Percentiles rank a stretch among this genome's conserved stretches.
Conservation (phyloP, 2,329 filamentous ascomycete species). For the Harringtonia lauricola region DNA sequence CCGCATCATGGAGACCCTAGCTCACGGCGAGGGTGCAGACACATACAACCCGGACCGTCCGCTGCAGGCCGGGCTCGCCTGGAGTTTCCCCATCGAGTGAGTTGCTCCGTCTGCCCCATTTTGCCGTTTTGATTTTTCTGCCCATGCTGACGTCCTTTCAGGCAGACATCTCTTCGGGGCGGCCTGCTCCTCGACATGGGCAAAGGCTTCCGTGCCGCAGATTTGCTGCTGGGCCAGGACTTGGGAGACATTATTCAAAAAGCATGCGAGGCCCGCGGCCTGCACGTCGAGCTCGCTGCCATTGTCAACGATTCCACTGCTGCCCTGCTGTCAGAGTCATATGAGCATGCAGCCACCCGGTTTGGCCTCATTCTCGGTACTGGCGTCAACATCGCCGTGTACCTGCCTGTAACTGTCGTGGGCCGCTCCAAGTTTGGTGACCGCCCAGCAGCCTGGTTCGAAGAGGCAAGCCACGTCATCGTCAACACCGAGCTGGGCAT, state of each 20-base stretch:
- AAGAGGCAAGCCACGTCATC: slow-evolving; percentile 48
- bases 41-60: slow-evolving; percentile 24
- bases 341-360: slow-evolving; percentile 44
- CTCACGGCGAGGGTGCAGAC: slow-evolving; percentile 25
- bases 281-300: slow-evolving; percentile 44
- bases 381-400: slow-evolving; percentile 54
- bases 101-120: slow-evolving; percentile 16
- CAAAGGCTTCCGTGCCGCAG: slow-evolving; percentile 51
- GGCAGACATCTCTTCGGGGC: slow-evolving; percentile 51
- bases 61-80: slow-evolving; percentile 50
- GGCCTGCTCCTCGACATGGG: slow-evolving; percentile 53
- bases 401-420: slow-evolving; percentile 48
- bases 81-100: slow-evolving; percentile 62
- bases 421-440: slow-evolving; percentile 43
- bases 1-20: slow-evolving; percentile 45
- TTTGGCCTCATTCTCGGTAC: slow-evolving; percentile 58
- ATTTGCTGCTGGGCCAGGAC: slow-evolving; percentile 46
- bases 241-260: slow-evolving; percentile 45
- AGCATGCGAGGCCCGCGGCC: slow-evolving; percentile 37
- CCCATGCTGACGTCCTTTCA: slow-evolving; percentile 17
- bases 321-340: slow-evolving; percentile 54
- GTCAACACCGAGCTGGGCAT: slow-evolving; percentile 59
- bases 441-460: slow-evolving; percentile 44
- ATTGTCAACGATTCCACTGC: slow-evolving; percentile 59
- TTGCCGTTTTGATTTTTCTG: neutral